phyloP scores from a whole-genome alignment of 352 stramenopile genomes.

The Globisporangium paddicum region DNA sequence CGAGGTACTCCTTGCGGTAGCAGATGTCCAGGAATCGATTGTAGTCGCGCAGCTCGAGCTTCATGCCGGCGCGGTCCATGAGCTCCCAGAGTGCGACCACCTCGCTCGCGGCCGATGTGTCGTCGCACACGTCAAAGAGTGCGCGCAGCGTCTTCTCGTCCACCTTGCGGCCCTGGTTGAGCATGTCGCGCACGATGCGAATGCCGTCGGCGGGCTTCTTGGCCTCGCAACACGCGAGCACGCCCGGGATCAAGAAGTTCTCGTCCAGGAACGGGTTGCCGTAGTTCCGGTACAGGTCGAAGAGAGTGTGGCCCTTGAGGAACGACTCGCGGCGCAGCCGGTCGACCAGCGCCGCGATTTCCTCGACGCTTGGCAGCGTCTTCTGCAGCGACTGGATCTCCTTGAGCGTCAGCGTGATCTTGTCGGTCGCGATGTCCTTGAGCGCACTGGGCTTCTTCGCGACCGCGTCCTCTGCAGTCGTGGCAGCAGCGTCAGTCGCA shows the following conservation, averaged over 20 bases:
- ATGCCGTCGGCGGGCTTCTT: conserved; percentile 73
- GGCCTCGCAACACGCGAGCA: conserved; percentile 74
- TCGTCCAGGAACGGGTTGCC: conserved; percentile 81
- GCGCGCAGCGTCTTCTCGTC: conserved; percentile 67
- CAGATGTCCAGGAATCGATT: conserved; percentile 77
- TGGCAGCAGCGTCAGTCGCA: not conserved
- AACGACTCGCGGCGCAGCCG: conserved; percentile 73
- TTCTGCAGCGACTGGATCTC: conserved; percentile 75
- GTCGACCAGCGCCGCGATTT: conserved; percentile 52
- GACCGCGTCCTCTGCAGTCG: not conserved
- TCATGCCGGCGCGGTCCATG: conserved; percentile 61
- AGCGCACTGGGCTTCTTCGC: conserved; percentile 19
- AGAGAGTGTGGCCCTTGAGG: conserved; percentile 66
- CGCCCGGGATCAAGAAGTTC: conserved; percentile 72
- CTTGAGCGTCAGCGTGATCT: conserved; percentile 69
- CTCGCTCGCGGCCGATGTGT: conserved; percentile 56
- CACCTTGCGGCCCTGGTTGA: conserved; percentile 80
- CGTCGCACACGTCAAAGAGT: conserved; percentile 67
- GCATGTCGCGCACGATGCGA: conserved; percentile 77
- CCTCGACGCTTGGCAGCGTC: conserved; percentile 57
- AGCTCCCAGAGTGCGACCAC: conserved; percentile 65
- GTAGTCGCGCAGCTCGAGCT: conserved; percentile 48
- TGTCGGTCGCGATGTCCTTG: conserved; percentile 41
- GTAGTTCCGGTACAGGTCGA: conserved; percentile 85
- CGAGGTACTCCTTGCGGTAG: conserved; percentile 69